phyloP scores from a whole-genome alignment of 2,329 filamentous ascomycete genomes.

The Aspergillus pseudoglaucus region DNA sequence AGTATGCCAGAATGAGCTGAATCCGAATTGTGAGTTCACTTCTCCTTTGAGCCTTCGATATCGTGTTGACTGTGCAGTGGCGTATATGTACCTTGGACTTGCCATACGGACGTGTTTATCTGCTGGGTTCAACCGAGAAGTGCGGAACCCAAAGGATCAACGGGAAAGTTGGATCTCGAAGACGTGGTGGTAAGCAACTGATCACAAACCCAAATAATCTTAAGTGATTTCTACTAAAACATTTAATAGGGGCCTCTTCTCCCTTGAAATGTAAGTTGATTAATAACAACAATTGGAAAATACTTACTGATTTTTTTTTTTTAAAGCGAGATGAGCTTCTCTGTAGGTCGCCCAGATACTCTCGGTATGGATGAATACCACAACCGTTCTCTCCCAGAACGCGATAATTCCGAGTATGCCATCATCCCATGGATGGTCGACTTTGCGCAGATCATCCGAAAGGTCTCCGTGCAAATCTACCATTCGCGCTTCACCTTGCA shows the following conservation, averaged over 20 bases:
- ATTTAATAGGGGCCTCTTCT: conserved; percentile 36
- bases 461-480: conserved; percentile 37
- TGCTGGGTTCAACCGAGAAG: conserved; percentile 44
- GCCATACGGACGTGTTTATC: conserved; percentile 44
- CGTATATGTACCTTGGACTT: conserved; percentile 46
- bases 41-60: no score
- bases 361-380: conserved; percentile 46
- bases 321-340: conserved; percentile 42
- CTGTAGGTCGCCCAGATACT: conserved; percentile 44
- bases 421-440: conserved; percentile 39
- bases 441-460: conserved; percentile 35
- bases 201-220: not conserved
- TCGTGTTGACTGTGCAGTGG: conserved; percentile 23
- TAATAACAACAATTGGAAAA: no score
- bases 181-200: conserved; percentile 41
- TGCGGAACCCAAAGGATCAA: conserved; percentile 26
- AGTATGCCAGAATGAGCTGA: conserved; percentile 46
- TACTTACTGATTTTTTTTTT: not conserved
- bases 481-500: conserved; percentile 27
- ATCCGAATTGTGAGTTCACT: conserved; percentile 37
- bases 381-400: conserved; percentile 35
- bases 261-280: conserved; percentile 36
- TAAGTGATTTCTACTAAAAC: not conserved
- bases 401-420: conserved; percentile 30
- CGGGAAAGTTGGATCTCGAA: conserved; percentile 36